Percentiles rank a stretch among this genome's conserved stretches.
Conservation (phyloP, 116 monocot species). For the Zostera marina region DNA sequence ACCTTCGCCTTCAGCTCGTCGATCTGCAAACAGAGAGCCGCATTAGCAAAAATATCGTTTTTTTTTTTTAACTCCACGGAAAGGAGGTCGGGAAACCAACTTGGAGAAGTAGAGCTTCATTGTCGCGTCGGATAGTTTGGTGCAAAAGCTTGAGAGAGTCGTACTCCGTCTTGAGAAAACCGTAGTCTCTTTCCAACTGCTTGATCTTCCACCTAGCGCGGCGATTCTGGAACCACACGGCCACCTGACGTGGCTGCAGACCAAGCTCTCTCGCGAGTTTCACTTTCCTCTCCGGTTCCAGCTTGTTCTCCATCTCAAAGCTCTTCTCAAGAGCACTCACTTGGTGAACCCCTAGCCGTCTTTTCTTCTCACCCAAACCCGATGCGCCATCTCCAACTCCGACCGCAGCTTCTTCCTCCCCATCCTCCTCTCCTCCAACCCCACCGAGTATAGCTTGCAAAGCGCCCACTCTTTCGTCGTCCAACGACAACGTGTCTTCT, state of each 20-base stretch:
- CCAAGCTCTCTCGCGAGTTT: slow-evolving; percentile 48
- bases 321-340: slow-evolving; percentile 21
- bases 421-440: neutral
- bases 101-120: slow-evolving; percentile 37
- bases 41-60: neutral
- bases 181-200: slow-evolving; percentile 52
- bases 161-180: slow-evolving; percentile 32
- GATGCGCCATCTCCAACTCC: neutral
- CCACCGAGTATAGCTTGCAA: no score
- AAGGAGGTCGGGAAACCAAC: neutral
- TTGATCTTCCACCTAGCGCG: slow-evolving; percentile 71
- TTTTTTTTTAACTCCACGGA: neutral
- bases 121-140: slow-evolving; percentile 32
- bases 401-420: neutral
- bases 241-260: slow-evolving; percentile 59
- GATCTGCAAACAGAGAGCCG: slow-evolving; percentile 1
- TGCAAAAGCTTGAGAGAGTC: slow-evolving; percentile 27
- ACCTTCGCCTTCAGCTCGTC: neutral
- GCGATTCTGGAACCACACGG: slow-evolving; percentile 73
- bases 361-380: neutral
- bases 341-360: neutral
- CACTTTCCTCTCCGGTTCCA: slow-evolving; percentile 68
- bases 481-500: no score
- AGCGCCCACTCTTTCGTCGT: no score
- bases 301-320: slow-evolving; percentile 71